Conservation (phyloP, 2,329 filamentous ascomycete genomes). For the Aspergillus amoenus region DNA sequence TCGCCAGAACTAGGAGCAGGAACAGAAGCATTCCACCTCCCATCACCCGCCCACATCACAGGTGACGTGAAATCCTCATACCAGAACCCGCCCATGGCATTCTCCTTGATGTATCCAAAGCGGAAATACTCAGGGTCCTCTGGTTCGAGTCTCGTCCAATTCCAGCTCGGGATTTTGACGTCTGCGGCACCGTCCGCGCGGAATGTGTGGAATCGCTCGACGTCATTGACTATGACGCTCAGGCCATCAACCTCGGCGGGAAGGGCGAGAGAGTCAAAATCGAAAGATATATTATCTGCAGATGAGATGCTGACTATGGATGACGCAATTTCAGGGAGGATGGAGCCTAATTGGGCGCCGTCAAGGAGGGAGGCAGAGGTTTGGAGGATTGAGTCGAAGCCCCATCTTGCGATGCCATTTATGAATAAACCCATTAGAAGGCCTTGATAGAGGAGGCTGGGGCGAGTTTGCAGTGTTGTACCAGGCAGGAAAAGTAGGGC, state of each 20-base stretch:
- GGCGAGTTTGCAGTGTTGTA: constrained; percentile 59
- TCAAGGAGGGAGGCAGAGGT: constrained; percentile 52
- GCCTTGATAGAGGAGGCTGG: constrained; percentile 60
- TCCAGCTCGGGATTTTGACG: constrained; percentile 34
- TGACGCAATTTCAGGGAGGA: constrained; percentile 29
- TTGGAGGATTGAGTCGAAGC: constrained; percentile 60
- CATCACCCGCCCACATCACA: constrained; percentile 31
- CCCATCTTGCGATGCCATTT: constrained; percentile 65
- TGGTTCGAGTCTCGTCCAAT: constrained; percentile 33
- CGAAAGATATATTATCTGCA: constrained; percentile 35
- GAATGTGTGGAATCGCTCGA: constrained; percentile 57
- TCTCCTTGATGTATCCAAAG: constrained; percentile 42
- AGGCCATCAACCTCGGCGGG: constrained; percentile 50
- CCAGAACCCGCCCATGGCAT: constrained; percentile 37
- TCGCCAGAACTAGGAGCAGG: not conserved
- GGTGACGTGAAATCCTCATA: constrained; percentile 43
- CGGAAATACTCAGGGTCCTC: constrained; percentile 43
- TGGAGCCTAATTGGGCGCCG: constrained; percentile 34
- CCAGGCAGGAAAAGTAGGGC: constrained; percentile 59
- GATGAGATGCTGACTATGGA: constrained; percentile 15
- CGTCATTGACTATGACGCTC: constrained; percentile 61
- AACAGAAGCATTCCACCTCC: constrained; percentile 17
- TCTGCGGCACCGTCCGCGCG: constrained; percentile 37
- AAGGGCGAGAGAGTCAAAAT: constrained; percentile 23
- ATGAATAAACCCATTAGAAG: constrained; percentile 61